These are phyloP conservation scores for Chrysoporthe cubensis DNA, from an alignment of 2,329 filamentous ascomycete genomes.

Conservation along the genomic window DNA sequence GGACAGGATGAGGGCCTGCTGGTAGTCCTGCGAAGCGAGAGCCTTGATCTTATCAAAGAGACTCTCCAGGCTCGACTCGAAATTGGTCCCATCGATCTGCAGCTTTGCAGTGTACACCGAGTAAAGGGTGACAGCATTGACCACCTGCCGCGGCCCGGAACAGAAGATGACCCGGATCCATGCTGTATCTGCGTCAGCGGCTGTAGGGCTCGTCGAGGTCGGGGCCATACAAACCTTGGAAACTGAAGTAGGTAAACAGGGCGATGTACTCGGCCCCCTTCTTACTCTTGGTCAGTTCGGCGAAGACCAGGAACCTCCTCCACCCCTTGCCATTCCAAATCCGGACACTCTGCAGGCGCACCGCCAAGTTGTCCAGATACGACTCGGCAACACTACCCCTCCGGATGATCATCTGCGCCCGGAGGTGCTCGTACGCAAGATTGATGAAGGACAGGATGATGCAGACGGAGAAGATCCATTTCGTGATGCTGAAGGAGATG, in stretches of 20 bases:
- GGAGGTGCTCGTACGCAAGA: conserved; percentile 76
- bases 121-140: conserved; percentile 88
- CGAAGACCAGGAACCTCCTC: conserved; percentile 89
- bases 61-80: conserved; percentile 67
- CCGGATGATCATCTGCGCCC: conserved; percentile 79
- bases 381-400: conserved; percentile 87
- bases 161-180: conserved; percentile 90
- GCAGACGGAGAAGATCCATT: conserved; percentile 93
- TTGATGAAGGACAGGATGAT: conserved; percentile 91
- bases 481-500: conserved; percentile 77
- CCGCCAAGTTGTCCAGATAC: conserved; percentile 87
- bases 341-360: conserved; percentile 82
- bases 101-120: conserved; percentile 80
- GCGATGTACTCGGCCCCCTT: conserved; percentile 91
- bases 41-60: conserved; percentile 83
- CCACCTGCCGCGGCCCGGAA: conserved; percentile 86
- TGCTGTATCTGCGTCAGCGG: conserved; percentile 50
- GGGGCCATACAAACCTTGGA: conserved; percentile 53
- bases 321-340: conserved; percentile 72
- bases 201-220: not conserved
- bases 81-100: conserved; percentile 57
- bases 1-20: conserved; percentile 80
- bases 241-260: conserved; percentile 85
- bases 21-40: conserved; percentile 73
- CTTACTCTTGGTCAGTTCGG: conserved; percentile 86